phyloP scores from a whole-genome alignment of 139 green algal species.

The Gonium pectorale region DNA sequence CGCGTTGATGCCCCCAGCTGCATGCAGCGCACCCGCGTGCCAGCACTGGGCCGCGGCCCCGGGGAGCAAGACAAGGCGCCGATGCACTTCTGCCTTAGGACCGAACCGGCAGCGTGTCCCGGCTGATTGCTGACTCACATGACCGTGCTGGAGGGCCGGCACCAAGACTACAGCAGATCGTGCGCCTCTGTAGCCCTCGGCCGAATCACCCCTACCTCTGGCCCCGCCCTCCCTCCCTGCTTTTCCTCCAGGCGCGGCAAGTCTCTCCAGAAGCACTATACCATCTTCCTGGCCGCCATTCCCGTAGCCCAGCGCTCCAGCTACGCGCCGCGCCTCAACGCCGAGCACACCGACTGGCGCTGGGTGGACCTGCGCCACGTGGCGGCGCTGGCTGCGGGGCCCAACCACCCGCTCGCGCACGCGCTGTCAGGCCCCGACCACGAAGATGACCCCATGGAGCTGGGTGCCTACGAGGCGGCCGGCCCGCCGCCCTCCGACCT shows the following conservation, averaged over 20 bases:
- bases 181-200: too few relatives aligned
- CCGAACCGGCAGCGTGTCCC: too few relatives aligned
- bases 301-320: not conserved
- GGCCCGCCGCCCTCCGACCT: not conserved
- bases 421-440: not conserved
- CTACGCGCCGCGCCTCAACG: slow-evolving; percentile 64
- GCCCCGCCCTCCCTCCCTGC: not conserved
- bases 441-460: not conserved
- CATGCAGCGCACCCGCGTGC: too few relatives aligned
- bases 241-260: slow-evolving; percentile 76
- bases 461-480: not conserved
- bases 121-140: too few relatives aligned
- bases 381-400: not conserved
- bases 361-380: slow-evolving; percentile 58
- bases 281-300: slow-evolving; percentile 35
- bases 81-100: too few relatives aligned
- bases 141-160: too few relatives aligned
- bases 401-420: not conserved
- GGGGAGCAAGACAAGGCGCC: too few relatives aligned
- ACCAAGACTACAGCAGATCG: too few relatives aligned
- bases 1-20: too few relatives aligned
- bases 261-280: slow-evolving; percentile 80
- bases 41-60: too few relatives aligned
- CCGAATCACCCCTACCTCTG: too few relatives aligned
- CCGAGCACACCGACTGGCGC: slow-evolving; percentile 70